Percentiles rank a stretch among this genome's conserved stretches.
phyloP scores from a whole-genome alignment of 2,329 filamentous ascomycete genomes.

The Setomelanomma holmii region DNA sequence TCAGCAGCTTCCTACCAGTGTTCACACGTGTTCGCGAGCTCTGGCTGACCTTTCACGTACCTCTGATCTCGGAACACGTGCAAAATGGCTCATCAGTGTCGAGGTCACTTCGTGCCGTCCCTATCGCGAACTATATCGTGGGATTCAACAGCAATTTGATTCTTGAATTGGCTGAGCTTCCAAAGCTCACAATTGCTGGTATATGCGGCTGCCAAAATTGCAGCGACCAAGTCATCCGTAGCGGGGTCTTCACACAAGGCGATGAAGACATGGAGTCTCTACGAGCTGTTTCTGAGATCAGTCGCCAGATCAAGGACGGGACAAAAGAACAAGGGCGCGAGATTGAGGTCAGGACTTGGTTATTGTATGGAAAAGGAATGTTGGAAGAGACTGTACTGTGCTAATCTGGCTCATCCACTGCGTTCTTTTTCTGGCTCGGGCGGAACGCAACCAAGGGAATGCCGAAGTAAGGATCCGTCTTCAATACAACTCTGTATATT shows the following conservation, averaged over 20 bases:
- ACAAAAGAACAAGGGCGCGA: not conserved
- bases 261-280: not conserved
- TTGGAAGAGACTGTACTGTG: not conserved
- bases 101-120: not conserved
- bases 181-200: not conserved
- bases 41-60: not conserved
- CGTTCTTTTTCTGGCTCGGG: too few species aligned
- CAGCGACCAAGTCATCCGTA: not conserved
- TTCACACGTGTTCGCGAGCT: not conserved
- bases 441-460: not conserved
- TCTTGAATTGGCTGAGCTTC: not conserved
- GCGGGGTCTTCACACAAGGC: not conserved
- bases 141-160: not conserved
- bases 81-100: not conserved
- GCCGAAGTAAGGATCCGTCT: not conserved
- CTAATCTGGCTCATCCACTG: too few species aligned
- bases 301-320: not conserved
- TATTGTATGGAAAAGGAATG: not conserved
- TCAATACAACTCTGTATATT: too few species aligned
- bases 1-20: not conserved
- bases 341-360: not conserved
- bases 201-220: not conserved
- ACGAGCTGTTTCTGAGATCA: not conserved
- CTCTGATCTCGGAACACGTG: not conserved
- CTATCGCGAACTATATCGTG: not conserved